Conservation (phyloP, 805 yeast species). For the Yarrowia sp. region DNA sequence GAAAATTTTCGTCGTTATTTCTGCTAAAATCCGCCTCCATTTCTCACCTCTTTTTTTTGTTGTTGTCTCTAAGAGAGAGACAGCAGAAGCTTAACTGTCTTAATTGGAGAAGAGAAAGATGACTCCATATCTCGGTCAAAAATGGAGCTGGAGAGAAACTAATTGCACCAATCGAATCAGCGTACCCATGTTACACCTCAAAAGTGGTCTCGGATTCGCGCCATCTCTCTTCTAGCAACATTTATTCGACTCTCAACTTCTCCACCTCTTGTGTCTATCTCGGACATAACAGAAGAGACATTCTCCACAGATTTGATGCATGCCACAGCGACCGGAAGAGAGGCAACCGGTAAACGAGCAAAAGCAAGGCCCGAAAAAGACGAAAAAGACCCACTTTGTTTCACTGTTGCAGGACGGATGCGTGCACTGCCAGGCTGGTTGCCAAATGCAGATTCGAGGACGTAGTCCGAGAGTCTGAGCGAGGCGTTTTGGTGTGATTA, state of each 20-base stretch:
- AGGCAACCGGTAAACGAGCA: background rate
- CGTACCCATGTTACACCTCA: too few species aligned
- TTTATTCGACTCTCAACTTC: background rate
- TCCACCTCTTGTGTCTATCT: too few species aligned
- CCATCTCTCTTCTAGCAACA: too few species aligned
- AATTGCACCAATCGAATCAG: background rate
- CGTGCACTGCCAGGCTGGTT: conserved; percentile 4
- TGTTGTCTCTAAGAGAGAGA: background rate
- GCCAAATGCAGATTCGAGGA: too few species aligned
- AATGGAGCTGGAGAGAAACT: background rate
- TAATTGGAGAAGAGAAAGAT: too few species aligned
- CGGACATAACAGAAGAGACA: too few species aligned
- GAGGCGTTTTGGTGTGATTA: too few species aligned
- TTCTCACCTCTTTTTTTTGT: background rate
- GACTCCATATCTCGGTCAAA: too few species aligned
- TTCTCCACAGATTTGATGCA: conserved; percentile 14
- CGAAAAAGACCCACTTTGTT: background rate
- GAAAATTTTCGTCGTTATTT: background rate
- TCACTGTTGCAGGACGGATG: background rate
- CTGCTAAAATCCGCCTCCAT: too few species aligned
- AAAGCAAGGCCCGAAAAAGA: background rate
- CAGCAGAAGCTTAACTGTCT: conserved; percentile 6
- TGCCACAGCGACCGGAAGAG: background rate
- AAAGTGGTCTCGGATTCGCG: too few species aligned
- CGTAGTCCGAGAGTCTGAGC: too few species aligned